Evolutionary conservation across 805 yeast species (phyloP).

Genomic region (Pichia thaimueangensis): DNA sequence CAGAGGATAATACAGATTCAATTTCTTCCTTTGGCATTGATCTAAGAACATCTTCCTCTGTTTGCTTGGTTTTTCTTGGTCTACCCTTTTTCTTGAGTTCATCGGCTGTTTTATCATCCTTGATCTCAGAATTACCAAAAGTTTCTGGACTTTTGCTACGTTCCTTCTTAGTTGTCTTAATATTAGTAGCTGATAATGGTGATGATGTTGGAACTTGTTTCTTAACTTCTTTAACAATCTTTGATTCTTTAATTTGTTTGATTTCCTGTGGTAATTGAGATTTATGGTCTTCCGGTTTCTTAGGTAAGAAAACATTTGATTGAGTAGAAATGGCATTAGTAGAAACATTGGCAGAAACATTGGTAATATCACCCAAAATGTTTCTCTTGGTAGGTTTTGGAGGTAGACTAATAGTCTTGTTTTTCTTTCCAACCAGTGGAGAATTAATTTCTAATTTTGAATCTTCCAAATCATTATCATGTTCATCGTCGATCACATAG

Average conservation of each 20-base stretch:
- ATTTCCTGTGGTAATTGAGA: not conserved
- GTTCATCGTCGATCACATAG: not conserved
- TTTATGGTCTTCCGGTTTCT: not conserved
- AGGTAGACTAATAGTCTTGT: too few species aligned
- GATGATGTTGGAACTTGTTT: not conserved
- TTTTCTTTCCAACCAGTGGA: too few species aligned
- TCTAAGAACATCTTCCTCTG: slow-evolving; percentile 14
- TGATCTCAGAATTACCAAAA: not conserved
- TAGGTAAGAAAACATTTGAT: too few species aligned
- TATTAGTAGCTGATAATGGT: not conserved
- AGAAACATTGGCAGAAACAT: not conserved
- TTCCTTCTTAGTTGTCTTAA: not conserved
- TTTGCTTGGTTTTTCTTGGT: slow-evolving; percentile 8
- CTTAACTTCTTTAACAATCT: not conserved
- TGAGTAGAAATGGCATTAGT: not conserved
- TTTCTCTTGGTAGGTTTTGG: not conserved
- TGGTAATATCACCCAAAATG: not conserved
- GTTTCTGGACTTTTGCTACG: not conserved
- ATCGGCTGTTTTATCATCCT: not conserved
- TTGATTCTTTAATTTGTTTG: not conserved
- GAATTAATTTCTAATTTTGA: not conserved
- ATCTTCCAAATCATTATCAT: not conserved
- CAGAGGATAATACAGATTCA: slow-evolving; percentile 24
- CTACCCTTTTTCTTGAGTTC: slow-evolving; percentile 11
- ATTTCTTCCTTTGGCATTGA: slow-evolving; percentile 22